phyloP scores from a whole-genome alignment of 2,329 filamentous ascomycete species.

The Xylaria sp. region DNA sequence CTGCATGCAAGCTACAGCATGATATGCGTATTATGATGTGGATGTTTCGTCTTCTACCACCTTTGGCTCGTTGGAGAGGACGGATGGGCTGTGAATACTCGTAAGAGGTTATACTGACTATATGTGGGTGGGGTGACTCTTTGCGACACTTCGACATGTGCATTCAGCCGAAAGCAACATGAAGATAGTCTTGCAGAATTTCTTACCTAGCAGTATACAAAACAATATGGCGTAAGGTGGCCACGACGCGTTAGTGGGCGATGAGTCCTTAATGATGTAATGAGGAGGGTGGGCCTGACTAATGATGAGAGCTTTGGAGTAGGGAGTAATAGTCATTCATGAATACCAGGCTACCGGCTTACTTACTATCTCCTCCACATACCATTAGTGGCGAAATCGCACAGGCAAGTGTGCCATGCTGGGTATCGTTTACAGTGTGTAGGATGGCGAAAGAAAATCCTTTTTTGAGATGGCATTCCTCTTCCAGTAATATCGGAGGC shows the following conservation, averaged over 20 bases:
- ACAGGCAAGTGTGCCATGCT: background rate
- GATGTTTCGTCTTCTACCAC: slow-evolving; percentile 3
- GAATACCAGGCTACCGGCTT: background rate
- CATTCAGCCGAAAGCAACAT: slow-evolving; percentile 27
- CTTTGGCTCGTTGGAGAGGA: slow-evolving; percentile 24
- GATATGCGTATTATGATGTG: background rate
- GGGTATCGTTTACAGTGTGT: background rate
- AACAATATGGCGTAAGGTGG: background rate
- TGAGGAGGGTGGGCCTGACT: background rate
- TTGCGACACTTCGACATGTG: slow-evolving; percentile 12
- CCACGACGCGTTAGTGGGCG: too few relatives aligned
- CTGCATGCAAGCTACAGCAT: slow-evolving; percentile 22
- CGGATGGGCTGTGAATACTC: slow-evolving; percentile 4
- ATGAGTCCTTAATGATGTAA: background rate
- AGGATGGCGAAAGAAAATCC: background rate
- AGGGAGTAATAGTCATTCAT: background rate
- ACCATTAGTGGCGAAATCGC: background rate
- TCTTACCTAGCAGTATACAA: background rate
- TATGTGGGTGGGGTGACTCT: background rate
- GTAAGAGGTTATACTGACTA: background rate
- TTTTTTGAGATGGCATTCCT: slow-evolving; percentile 13
- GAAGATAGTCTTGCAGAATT: slow-evolving; percentile 9
- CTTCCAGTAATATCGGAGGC: slow-evolving; percentile 12
- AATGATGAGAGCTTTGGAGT: slow-evolving; percentile 12
- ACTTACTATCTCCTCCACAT: background rate